Percentiles rank a stretch among this genome's conserved stretches.
phyloP scores from a whole-genome alignment of 768 basidiomycete species.

The Mycena galericulata region DNA sequence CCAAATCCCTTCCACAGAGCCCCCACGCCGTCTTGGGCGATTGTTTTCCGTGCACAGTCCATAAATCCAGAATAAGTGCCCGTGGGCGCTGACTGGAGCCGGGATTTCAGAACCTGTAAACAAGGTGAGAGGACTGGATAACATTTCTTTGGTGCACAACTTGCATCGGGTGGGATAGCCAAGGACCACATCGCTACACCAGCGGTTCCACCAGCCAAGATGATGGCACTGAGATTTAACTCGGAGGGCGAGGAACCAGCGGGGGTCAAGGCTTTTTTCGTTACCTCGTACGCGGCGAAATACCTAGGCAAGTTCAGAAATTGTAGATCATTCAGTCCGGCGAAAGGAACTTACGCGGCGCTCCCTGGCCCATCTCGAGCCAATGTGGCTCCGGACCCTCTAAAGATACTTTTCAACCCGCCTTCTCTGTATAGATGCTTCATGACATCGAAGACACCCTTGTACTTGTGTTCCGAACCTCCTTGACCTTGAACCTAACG shows the following conservation, averaged over 20 bases:
- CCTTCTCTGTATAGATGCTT: slow-evolving; percentile 94
- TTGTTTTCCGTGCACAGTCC: slow-evolving; percentile 93
- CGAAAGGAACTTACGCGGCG: slow-evolving; percentile 78
- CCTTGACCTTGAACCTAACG: slow-evolving; percentile 91
- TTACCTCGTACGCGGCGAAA: slow-evolving; percentile 96
- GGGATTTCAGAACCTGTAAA: slow-evolving; percentile 90
- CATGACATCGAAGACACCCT: slow-evolving; percentile 92
- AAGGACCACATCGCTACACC: slow-evolving; percentile 99
- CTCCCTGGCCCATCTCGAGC: slow-evolving; percentile 96
- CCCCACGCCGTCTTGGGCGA: slow-evolving; percentile 85
- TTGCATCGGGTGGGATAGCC: slow-evolving; percentile 95
- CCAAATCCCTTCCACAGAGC: slow-evolving; percentile 98
- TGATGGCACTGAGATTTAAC: slow-evolving; percentile 87
- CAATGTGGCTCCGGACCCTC: slow-evolving; percentile 94
- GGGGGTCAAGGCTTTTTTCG: slow-evolving; percentile 89
- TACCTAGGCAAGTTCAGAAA: slow-evolving; percentile 65
- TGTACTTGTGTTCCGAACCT: slow-evolving; percentile 77
- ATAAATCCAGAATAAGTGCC: slow-evolving; percentile 96
- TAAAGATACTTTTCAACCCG: slow-evolving; percentile 90
- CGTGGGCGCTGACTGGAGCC: slow-evolving; percentile 95
- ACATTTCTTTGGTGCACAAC: slow-evolving; percentile 42
- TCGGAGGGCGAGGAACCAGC: slow-evolving; percentile 82
- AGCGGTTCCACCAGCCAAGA: slow-evolving; percentile 93
- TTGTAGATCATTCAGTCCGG: slow-evolving; percentile 7
- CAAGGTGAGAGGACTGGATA: slow-evolving; percentile 1